A percentile compares a stretch with the other conserved stretches of the same genome.
Evolutionary conservation across 768 basidiomycete species (phyloP).

Genomic region (Mrakia blollopis): DNA sequence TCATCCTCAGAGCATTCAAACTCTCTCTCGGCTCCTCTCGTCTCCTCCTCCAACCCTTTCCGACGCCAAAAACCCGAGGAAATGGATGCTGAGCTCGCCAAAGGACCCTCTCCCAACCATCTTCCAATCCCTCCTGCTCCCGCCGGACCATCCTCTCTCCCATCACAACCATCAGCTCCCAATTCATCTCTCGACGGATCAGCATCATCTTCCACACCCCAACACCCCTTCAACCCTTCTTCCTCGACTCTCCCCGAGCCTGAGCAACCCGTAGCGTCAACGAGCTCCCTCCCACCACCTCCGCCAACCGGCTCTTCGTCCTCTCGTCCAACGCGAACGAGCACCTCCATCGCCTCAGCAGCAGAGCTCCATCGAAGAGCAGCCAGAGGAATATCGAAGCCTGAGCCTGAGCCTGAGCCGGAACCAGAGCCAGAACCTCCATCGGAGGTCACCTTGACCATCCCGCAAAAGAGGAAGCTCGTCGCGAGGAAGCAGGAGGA

Average conservation of each 20-base stretch:
- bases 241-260: neutral
- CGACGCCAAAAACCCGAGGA: neutral
- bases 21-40: too few relatives aligned
- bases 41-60: too few relatives aligned
- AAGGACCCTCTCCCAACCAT: neutral
- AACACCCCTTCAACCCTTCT: neutral
- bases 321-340: constrained; percentile 4
- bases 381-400: neutral
- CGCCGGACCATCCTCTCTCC: neutral
- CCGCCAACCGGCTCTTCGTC: neutral
- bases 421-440: neutral
- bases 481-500: constrained; percentile 25
- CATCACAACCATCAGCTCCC: neutral
- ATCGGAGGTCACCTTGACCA: neutral
- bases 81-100: neutral
- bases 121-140: neutral
- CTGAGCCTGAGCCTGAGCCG: neutral
- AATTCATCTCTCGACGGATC: neutral
- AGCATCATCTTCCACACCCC: neutral
- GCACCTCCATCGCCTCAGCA: neutral
- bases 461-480: neutral
- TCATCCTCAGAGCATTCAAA: too few relatives aligned
- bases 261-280: neutral
- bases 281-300: neutral
- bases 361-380: neutral